Base-by-base conservation (phyloP, 2,329 filamentous ascomycete species). In the Penicillium sp. region DNA sequence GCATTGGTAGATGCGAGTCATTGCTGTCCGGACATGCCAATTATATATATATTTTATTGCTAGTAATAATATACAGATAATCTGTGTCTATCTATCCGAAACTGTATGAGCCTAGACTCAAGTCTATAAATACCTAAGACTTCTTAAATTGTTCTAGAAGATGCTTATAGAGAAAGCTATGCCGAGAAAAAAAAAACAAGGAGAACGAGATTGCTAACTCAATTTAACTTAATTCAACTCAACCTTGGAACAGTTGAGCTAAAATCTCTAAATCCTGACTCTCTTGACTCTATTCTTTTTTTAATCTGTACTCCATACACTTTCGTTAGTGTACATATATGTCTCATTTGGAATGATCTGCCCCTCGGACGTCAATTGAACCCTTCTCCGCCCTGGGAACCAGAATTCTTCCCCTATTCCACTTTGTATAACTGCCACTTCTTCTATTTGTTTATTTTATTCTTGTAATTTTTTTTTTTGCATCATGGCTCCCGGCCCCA, bases 401-500 rank as follows among this genome's bases (percentile, higher is more conserved):
- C 31, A 36, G 53, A 54, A 50, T 53, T 60, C 50, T 60, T 57
- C 56, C 44, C 57, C 43, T 59, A 46, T 57, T 55, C 40, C 47
- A 44, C 53, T 58, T 34, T 56, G 58, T 56, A 55, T 57, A 50
- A 49, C 51, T 60, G 56, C 48, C 39, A 41, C 53, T 62, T 55
- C 48, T 59, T 59, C 21, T 54, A 38, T 46, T 61, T 44, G 11
- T 53, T 45, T 48, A 19, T 39, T 39, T 39, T 34, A 56, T 62
- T 50, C 21, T 65, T 60, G 63, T 63, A 60, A 61, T 59, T 65
- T 62, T 39, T 40, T 21, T 21, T 21, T 39, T 60, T 58, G 46
- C 60, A 69, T 41, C 56, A 94, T 92, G 90, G 84, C 90, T 55
- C 82, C 84, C 54, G 82, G 86, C 44, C 81, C 95, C 74, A 96